A percentile compares a stretch with the other conserved stretches of the same genome.
Evolutionary conservation across 2,329 filamentous ascomycete species (phyloP).

Genomic region (Chaetothyriales sp.): DNA sequence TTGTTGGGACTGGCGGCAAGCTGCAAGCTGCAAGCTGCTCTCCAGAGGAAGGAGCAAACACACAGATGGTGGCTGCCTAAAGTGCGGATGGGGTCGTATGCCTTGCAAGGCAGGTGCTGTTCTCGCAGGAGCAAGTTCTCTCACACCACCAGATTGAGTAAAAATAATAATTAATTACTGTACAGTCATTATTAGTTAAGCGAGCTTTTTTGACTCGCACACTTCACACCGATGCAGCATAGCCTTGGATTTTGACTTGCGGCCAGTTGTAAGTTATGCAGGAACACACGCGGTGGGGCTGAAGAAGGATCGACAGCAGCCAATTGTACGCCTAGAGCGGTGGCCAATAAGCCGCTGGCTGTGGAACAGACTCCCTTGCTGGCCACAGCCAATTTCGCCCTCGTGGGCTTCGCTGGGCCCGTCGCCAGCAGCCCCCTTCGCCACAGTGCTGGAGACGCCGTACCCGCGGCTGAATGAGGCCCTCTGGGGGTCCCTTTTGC

Average conservation of each 20-base stretch:
- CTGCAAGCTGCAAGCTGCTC: background rate
- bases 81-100: background rate
- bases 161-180: too few relatives aligned
- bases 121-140: background rate
- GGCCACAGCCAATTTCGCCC: background rate
- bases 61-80: background rate
- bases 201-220: background rate
- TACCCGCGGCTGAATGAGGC: too few relatives aligned
- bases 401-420: background rate
- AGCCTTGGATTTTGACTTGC: background rate
- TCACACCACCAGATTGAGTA: too few relatives aligned
- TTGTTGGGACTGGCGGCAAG: background rate
- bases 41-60: background rate
- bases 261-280: background rate
- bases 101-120: background rate
- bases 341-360: background rate
- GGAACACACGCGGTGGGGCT: background rate
- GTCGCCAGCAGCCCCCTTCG: background rate
- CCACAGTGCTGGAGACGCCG: background rate
- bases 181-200: too few relatives aligned
- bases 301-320: background rate
- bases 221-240: background rate
- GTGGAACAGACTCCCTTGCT: background rate
- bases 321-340: background rate
- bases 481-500: background rate